These are phyloP conservation scores for Blastobotrys buckinghamii DNA, from an alignment of 1,139 yeast genomes.

Conservation along the genomic window DNA sequence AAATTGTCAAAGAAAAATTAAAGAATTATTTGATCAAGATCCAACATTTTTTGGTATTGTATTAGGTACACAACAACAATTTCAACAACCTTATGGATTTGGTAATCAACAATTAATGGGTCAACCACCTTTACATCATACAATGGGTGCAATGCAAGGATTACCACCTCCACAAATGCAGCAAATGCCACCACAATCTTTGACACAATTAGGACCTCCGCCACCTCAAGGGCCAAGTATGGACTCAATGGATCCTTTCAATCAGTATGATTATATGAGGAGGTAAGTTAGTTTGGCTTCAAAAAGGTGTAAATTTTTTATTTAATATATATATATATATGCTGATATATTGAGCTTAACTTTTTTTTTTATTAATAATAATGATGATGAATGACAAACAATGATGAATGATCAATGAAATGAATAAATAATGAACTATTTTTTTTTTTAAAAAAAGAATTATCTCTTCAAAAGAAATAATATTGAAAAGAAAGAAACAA, in stretches of 20 bases:
- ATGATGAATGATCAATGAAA: too few relatives aligned
- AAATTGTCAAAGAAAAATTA: slow-evolving; percentile 52
- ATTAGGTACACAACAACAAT: slow-evolving; percentile 7
- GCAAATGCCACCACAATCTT: slow-evolving; percentile 3
- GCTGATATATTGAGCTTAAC: too few relatives aligned
- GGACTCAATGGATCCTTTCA: slow-evolving; percentile 1
- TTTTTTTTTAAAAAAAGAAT: too few relatives aligned
- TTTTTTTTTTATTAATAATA: too few relatives aligned
- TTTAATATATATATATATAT: too few relatives aligned
- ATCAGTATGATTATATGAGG: slow-evolving; percentile 9
- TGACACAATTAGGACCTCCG: slow-evolving; percentile 3
- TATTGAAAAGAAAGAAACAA: too few relatives aligned
- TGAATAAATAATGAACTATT: too few relatives aligned
- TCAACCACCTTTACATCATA: background rate
- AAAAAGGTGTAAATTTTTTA: background rate
- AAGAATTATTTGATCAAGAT: slow-evolving; percentile 48
- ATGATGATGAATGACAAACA: too few relatives aligned
- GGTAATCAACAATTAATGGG: too few relatives aligned
- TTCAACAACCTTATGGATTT: background rate
- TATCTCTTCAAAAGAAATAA: too few relatives aligned
- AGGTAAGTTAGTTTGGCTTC: slow-evolving; percentile 1
- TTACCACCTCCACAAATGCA: slow-evolving; percentile 1
- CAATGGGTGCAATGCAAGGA: background rate
- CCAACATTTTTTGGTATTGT: slow-evolving; percentile 54
- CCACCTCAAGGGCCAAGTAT: background rate